Conservation (phyloP, 2,329 filamentous ascomycete genomes). For the Pyricularia sp. region DNA sequence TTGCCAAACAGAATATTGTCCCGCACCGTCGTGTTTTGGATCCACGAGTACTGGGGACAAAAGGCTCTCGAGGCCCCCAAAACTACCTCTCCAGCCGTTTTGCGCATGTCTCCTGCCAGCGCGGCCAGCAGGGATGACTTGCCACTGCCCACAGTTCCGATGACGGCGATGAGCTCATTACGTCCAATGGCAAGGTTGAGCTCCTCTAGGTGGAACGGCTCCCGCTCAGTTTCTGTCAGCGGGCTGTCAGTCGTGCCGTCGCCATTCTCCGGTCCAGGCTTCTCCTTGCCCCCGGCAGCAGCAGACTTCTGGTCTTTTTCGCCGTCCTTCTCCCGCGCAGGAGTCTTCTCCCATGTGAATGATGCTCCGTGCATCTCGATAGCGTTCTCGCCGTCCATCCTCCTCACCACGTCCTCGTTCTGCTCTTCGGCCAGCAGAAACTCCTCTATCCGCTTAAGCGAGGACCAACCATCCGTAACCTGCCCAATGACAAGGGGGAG, state of each 20-base stretch:
- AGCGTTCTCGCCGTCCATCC: constrained; percentile 49
- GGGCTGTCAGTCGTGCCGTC: constrained; percentile 34
- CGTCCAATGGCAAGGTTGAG: constrained; percentile 56
- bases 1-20: constrained; percentile 91
- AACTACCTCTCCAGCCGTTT: constrained; percentile 58
- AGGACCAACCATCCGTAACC: constrained; percentile 78
- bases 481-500: constrained; percentile 81
- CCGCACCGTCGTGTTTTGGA: constrained; percentile 77
- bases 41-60: constrained; percentile 96
- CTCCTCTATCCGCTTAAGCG: constrained; percentile 72
- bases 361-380: constrained; percentile 59
- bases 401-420: constrained; percentile 50
- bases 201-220: constrained; percentile 60
- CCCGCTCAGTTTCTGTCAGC: constrained; percentile 36
- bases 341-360: constrained; percentile 77
- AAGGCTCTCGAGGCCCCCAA: constrained; percentile 75
- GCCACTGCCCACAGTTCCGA: constrained; percentile 77
- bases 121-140: constrained; percentile 85
- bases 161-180: constrained; percentile 72
- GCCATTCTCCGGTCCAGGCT: constrained; percentile 13
- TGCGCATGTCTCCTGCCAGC: constrained; percentile 86
- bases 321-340: constrained; percentile 33
- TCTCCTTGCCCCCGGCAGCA: constrained; percentile 22
- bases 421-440: constrained; percentile 80
- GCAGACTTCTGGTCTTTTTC: constrained; percentile 28